Evolutionary conservation across 331 rosid species (phyloP).

Genomic region (Rosa hybrid): DNA sequence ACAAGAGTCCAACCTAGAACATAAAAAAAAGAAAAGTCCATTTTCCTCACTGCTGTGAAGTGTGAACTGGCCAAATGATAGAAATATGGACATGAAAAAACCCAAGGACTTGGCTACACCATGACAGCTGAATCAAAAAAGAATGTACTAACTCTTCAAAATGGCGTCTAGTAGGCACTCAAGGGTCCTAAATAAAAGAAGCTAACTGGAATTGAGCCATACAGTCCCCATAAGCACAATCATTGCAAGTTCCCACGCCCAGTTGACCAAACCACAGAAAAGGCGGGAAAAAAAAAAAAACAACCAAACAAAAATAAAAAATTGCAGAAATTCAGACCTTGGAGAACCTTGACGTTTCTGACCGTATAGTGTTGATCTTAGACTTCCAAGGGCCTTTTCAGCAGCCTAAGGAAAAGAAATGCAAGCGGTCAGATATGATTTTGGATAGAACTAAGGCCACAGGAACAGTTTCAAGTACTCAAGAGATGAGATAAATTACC

Average conservation of each 20-base stretch:
- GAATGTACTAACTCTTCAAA: not conserved
- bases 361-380: constrained; percentile 51
- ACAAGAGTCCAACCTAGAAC: no score
- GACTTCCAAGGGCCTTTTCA: constrained; percentile 84
- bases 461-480: constrained; percentile 10
- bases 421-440: constrained; percentile 21
- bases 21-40: no score
- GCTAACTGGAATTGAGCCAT: not conserved
- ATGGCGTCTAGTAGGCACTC: not conserved
- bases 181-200: not conserved
- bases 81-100: no score
- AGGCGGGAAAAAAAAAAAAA: not conserved
- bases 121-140: not conserved
- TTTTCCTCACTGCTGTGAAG: no score
- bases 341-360: constrained; percentile 82
- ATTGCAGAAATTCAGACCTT: constrained; percentile 44
- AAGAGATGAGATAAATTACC: constrained; percentile 37
- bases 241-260: not conserved
- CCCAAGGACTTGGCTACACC: no score
- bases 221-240: not conserved
- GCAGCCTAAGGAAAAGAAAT: constrained; percentile 62
- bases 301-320: not conserved
- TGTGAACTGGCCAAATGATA: no score
- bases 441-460: not conserved
- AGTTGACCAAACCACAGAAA: not conserved